phyloP scores from a whole-genome alignment of 805 yeast species.

The Candida ascalaphidarum region DNA sequence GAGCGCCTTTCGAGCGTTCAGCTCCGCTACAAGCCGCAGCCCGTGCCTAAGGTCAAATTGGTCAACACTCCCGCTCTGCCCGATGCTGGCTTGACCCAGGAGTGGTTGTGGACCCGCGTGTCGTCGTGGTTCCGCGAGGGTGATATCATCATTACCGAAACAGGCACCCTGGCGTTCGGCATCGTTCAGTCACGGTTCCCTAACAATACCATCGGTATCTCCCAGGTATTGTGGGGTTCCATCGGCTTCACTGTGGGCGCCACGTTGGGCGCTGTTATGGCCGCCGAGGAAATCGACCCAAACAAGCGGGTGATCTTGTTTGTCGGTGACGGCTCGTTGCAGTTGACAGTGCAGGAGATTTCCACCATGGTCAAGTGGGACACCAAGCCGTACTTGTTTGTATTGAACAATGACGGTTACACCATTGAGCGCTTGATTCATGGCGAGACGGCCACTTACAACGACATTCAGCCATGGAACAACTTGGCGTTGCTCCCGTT shows the following conservation, averaged over 20 bases:
- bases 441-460: conserved; percentile 57
- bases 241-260: conserved; percentile 68
- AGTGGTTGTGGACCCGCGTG: conserved; percentile 61
- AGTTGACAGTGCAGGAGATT: conserved; percentile 66
- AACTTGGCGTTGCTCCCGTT: conserved; percentile 48
- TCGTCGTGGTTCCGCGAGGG: conserved; percentile 57
- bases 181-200: conserved; percentile 61
- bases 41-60: conserved; percentile 46
- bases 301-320: conserved; percentile 55
- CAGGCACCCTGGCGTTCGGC: conserved; percentile 74
- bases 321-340: conserved; percentile 72
- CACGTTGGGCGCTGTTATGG: conserved; percentile 59
- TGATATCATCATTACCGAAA: conserved; percentile 61
- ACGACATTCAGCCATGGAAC: conserved; percentile 63
- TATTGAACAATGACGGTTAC: conserved; percentile 66
- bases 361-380: conserved; percentile 63
- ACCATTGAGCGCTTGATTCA: conserved; percentile 70
- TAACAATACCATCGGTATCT: conserved; percentile 50
- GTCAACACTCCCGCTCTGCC: conserved; percentile 32
- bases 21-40: conserved; percentile 38
- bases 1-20: conserved; percentile 27
- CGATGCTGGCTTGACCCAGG: conserved; percentile 37
- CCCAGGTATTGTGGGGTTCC: conserved; percentile 73
- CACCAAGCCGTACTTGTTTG: conserved; percentile 58
- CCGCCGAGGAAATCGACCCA: conserved; percentile 56